Evolutionary conservation across 176 grass and related monocot genomes (phyloP), one percentile per base, ranked within the genome.

Genomic region (Tillandsia fasciculata): DNA sequence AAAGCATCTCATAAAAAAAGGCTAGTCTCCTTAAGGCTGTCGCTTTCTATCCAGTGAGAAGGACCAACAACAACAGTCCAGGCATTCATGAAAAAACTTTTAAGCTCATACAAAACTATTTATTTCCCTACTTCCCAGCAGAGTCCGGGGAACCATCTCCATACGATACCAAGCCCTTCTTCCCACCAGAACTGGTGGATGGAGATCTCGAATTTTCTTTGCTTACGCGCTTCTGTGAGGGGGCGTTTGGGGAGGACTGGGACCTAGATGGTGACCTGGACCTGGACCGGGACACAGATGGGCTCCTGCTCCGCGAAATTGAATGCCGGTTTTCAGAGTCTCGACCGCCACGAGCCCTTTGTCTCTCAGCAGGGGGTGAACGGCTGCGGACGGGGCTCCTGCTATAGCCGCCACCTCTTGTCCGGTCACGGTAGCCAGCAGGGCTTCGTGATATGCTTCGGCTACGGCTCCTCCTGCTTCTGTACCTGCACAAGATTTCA

Each of bases 151-250:
- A 87, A 17, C 64, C 89, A 82, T 99, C 94, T 69, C 87, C 94
- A 48, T 99, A 99, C 11, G 90, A 99, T 64, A 99, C 94, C 63
- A 99, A 81, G 26, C 94, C 89, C 56, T 84, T 93, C 66, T 90
- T 99, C 51, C 83, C 93, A 42, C 81, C 94, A 73, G 87, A 86
- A 72, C 85, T 90, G 59, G 22, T 77, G 26, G 94, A 99, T 17
- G 77, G 64, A 14, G 92, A 91, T 29, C 28, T 69, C 2, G 86
- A 87, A 63, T 83, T 85, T 2, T 80, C 84, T 59, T 74, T 66
- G 64, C 77, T 92, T 33, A 52, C 71, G 8, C 28, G 78, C 73
- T 83, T 92, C 4, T 79, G 89, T 27, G 89, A 87, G 10, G 79
- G 84, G 51, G 85, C 85, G 70, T 86, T 84, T 33, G 61, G 56